Percentiles rank a stretch among this genome's conserved stretches.
Conservation (phyloP, 768 basidiomycete genomes). For the Xerocomellus dryophilus region DNA sequence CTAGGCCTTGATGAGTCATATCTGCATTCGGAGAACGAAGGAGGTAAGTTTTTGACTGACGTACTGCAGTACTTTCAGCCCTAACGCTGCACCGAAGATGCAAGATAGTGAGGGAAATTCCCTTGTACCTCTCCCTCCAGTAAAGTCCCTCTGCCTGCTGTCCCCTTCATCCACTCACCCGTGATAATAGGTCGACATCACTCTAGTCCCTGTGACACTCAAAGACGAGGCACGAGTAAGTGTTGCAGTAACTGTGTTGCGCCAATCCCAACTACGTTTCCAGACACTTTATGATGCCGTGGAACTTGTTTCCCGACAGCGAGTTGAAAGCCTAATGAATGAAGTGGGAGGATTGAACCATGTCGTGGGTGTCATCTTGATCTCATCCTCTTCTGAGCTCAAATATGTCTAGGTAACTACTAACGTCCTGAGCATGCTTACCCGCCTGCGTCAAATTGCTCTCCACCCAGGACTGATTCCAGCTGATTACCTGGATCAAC, state of each 20-base stretch:
- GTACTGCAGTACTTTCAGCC: neutral
- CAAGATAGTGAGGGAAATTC: conserved; percentile 73
- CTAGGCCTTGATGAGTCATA: conserved; percentile 72
- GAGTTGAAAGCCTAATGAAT: conserved; percentile 55
- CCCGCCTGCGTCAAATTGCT: conserved; percentile 78
- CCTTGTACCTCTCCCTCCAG: conserved; percentile 74
- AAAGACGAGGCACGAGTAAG: conserved; percentile 61
- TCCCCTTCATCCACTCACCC: conserved; percentile 2
- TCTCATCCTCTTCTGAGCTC: neutral
- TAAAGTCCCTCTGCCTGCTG: conserved; percentile 22
- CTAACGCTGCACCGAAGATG: conserved; percentile 53
- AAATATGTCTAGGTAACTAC: conserved; percentile 50
- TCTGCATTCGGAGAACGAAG: conserved; percentile 81
- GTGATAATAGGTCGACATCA: conserved; percentile 65
- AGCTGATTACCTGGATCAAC: conserved; percentile 62
- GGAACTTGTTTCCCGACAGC: conserved; percentile 57
- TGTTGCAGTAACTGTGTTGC: neutral
- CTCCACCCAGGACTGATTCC: conserved; percentile 79
- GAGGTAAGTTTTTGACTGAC: conserved; percentile 44
- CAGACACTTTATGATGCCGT: conserved; percentile 69
- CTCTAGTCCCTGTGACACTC: conserved; percentile 66
- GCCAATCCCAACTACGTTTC: neutral
- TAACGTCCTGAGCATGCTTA: conserved; percentile 78
- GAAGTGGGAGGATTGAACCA: conserved; percentile 36
- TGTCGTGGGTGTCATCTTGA: conserved; percentile 33